phyloP scores from a whole-genome alignment of 108 stramenopile species.

The Aurantiochytrium sp. region DNA sequence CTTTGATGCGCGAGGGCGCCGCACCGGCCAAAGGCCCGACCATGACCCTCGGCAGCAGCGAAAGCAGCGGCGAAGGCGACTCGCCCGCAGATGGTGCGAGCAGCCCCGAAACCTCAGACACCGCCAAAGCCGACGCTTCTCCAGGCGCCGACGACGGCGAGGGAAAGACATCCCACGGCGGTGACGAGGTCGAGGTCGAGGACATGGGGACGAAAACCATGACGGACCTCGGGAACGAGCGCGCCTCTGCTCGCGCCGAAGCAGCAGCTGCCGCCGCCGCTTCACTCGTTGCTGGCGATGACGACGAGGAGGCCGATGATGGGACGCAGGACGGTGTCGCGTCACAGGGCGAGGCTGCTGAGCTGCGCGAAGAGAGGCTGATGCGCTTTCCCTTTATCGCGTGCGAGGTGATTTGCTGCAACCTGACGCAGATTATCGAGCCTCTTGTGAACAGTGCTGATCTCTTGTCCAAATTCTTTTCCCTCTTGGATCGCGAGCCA shows the following conservation, averaged over 20 bases:
- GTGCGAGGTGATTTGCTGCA: slow-evolving; percentile 8
- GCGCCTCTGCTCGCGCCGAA: background rate
- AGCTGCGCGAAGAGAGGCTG: background rate
- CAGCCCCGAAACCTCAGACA: too few species aligned
- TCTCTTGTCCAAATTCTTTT: background rate
- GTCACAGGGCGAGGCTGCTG: background rate
- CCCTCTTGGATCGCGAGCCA: background rate
- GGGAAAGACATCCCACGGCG: too few species aligned
- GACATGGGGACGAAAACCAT: background rate
- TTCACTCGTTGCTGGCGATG: background rate
- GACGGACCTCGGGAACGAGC: background rate
- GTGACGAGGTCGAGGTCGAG: background rate
- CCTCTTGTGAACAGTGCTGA: background rate
- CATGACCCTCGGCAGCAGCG: background rate
- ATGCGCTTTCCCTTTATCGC: background rate
- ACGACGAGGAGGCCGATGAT: background rate
- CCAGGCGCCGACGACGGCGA: too few species aligned
- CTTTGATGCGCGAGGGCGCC: background rate
- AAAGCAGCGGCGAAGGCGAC: too few species aligned
- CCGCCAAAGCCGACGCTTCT: too few species aligned
- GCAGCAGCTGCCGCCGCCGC: background rate
- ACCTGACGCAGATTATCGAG: background rate
- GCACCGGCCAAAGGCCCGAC: background rate
- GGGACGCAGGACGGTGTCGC: too few species aligned
- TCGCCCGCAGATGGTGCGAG: too few species aligned